phyloP scores from a whole-genome alignment of 2,329 filamentous ascomycete genomes.

The Epichloe brachyelytri region DNA sequence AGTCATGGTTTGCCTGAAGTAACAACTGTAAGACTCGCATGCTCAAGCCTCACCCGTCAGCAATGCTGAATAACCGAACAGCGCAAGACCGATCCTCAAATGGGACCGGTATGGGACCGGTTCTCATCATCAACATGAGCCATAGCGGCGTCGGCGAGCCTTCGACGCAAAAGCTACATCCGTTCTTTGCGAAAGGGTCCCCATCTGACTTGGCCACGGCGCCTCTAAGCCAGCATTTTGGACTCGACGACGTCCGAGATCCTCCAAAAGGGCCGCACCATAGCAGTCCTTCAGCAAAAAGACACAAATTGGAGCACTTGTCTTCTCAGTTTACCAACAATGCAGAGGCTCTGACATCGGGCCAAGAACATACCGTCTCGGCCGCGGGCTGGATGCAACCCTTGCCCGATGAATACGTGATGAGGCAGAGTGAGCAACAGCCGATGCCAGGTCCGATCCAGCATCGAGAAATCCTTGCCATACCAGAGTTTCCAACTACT shows the following conservation, averaged over 20 bases:
- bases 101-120: conserved; percentile 35
- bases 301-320: conserved; percentile 5
- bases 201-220: conserved; percentile 4
- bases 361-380: neutral
- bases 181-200: conserved; percentile 34
- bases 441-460: neutral
- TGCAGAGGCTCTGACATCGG: neutral
- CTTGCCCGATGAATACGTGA: neutral
- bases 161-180: conserved; percentile 35
- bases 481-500: neutral
- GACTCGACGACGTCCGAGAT: neutral
- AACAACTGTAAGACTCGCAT: neutral
- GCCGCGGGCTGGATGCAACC: neutral
- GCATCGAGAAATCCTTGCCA: neutral
- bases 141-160: conserved; percentile 23
- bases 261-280: neutral
- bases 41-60: neutral
- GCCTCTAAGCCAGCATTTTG: neutral
- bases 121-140: conserved; percentile 31
- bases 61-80: neutral
- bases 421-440: neutral
- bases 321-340: conserved; percentile 5
- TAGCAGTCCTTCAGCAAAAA: neutral
- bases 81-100: conserved; percentile 10
- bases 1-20: neutral